phyloP scores from a whole-genome alignment of 768 basidiomycete species.

The Leccinellum albellum region DNA sequence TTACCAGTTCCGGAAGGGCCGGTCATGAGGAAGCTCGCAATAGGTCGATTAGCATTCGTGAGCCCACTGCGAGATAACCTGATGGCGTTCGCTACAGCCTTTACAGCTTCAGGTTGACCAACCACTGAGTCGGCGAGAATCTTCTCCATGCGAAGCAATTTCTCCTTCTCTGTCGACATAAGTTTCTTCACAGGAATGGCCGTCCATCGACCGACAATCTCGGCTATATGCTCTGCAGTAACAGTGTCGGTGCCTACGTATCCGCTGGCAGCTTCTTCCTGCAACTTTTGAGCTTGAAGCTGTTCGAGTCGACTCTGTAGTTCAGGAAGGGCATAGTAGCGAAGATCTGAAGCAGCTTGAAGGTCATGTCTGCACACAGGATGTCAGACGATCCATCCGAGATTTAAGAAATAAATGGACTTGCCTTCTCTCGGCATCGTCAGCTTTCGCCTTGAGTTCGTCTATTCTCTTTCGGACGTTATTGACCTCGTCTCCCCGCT shows the following conservation, averaged over 20 bases:
- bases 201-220: conserved; percentile 93
- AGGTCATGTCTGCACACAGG: conserved; percentile 53
- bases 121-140: conserved; percentile 73
- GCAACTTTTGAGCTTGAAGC: conserved; percentile 69
- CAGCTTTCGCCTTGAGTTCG: conserved; percentile 85
- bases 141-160: conserved; percentile 83
- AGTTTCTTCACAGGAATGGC: conserved; percentile 85
- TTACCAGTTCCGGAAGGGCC: conserved; percentile 92
- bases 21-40: conserved; percentile 90
- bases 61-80: conserved; percentile 91
- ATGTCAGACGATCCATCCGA: not conserved
- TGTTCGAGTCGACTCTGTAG: conserved; percentile 67
- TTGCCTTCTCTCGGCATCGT: conserved; percentile 86
- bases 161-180: conserved; percentile 88
- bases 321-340: conserved; percentile 91
- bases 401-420: conserved; percentile 14
- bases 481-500: conserved; percentile 76
- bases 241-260: conserved; percentile 63
- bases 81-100: conserved; percentile 91
- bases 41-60: conserved; percentile 80
- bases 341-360: conserved; percentile 78
- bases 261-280: conserved; percentile 60
- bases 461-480: conserved; percentile 78
- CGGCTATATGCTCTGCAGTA: conserved; percentile 86
- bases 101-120: conserved; percentile 88